Conservation (phyloP, 306 rosid genomes). For the Trichosanthes truncata region DNA sequence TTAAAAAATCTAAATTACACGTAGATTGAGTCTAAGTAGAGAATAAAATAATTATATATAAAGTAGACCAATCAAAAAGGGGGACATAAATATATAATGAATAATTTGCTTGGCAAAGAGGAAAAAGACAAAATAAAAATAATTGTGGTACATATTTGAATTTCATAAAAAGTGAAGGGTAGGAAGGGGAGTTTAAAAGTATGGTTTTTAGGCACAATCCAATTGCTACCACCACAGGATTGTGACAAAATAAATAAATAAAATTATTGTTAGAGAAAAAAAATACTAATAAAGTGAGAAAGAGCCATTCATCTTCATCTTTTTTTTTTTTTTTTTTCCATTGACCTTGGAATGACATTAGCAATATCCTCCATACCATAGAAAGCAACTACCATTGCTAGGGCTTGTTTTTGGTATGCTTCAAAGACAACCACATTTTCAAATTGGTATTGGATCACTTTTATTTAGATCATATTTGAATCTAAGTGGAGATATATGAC, state of each 20-base stretch:
- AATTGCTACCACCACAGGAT: background rate
- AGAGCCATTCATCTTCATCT: background rate
- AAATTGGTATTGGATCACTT: background rate
- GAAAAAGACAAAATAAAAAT: background rate
- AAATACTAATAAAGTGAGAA: background rate
- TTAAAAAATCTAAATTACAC: background rate
- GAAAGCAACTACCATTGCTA: background rate
- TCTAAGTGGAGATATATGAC: background rate
- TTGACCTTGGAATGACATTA: constrained; percentile 1
- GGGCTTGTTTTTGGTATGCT: background rate
- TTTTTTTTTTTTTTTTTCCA: background rate
- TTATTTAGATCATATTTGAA: background rate
- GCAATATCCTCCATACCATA: background rate
- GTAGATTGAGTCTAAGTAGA: background rate
- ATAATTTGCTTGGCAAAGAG: background rate
- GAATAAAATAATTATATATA: background rate
- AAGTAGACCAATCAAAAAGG: background rate
- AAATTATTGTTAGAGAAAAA: background rate
- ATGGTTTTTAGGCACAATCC: background rate
- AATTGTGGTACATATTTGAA: background rate
- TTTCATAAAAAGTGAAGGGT: background rate
- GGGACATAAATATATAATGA: background rate
- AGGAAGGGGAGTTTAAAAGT: background rate
- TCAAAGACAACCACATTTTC: background rate
- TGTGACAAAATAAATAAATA: background rate